Evolutionary conservation across 495 filamentous ascomycete species (phyloP).

Genomic region (Podospora comata): DNA sequence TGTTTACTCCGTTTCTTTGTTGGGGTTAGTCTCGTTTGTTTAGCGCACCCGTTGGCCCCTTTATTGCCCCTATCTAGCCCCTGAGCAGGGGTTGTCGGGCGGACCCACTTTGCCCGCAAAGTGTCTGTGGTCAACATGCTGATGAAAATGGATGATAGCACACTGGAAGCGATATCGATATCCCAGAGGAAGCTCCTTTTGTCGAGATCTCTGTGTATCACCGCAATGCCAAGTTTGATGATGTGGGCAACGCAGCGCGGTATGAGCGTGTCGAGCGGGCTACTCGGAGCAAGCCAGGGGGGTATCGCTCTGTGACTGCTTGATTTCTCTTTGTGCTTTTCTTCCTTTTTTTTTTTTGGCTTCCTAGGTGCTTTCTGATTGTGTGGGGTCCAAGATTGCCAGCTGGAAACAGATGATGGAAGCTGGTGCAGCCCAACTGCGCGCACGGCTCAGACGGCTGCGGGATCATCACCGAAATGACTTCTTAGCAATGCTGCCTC

Average conservation of each 20-base stretch:
- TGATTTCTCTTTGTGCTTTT: not conserved
- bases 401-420: not conserved
- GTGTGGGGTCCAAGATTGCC: not conserved
- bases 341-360: not conserved
- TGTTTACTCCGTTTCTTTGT: not conserved
- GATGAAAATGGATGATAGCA: not conserved
- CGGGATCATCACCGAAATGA: not conserved
- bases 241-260: not conserved
- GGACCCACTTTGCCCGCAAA: not conserved
- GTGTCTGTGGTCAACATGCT: not conserved
- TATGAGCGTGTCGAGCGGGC: not conserved
- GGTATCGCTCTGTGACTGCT: not conserved
- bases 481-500: not conserved
- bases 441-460: not conserved
- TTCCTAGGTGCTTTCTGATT: not conserved
- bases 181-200: not conserved
- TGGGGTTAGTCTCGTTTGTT: not conserved
- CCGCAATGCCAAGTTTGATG: not conserved
- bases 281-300: slow-evolving; percentile 1
- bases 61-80: not conserved
- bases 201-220: not conserved
- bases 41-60: not conserved
- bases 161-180: not conserved
- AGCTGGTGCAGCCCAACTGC: not conserved
- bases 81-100: not conserved